Percentiles rank a stretch among this genome's conserved stretches.
phyloP scores from a whole-genome alignment of 2,329 filamentous ascomycete species.

The Colletotrichum tanaceti region DNA sequence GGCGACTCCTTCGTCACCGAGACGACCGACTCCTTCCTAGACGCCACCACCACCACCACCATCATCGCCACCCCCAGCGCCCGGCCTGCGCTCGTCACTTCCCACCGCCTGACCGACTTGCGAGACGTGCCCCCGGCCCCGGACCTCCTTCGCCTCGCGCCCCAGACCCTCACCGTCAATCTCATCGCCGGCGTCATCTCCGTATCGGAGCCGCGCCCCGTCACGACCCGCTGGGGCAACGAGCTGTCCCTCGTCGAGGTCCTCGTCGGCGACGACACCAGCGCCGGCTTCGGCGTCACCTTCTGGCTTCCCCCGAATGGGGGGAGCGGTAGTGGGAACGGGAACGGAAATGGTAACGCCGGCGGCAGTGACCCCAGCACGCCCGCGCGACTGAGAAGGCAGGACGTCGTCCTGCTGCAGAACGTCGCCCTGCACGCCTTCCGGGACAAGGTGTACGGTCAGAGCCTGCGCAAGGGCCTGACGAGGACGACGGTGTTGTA shows the following conservation, averaged over 20 bases:
- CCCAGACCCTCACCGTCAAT: slow-evolving; percentile 85
- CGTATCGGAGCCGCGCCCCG: slow-evolving; percentile 72
- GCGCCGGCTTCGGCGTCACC: slow-evolving; percentile 81
- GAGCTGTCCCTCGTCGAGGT: slow-evolving; percentile 78
- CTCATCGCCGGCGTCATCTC: slow-evolving; percentile 84
- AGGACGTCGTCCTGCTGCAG: slow-evolving; percentile 82
- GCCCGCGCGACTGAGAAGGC: slow-evolving; percentile 63
- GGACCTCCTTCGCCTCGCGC: slow-evolving; percentile 74
- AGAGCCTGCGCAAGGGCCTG: slow-evolving; percentile 78
- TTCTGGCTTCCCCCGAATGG: slow-evolving; percentile 76
- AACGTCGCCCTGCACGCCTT: slow-evolving; percentile 85
- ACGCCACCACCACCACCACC: slow-evolving; percentile 39
- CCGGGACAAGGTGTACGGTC: slow-evolving; percentile 81
- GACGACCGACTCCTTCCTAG: slow-evolving; percentile 46
- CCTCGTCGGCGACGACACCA: slow-evolving; percentile 86
- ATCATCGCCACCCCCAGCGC: slow-evolving; percentile 34
- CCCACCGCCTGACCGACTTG: slow-evolving; percentile 69
- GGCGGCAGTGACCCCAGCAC: not conserved
- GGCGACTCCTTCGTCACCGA: slow-evolving; percentile 54
- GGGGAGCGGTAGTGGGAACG: slow-evolving; percentile 27
- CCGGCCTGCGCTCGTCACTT: slow-evolving; percentile 46
- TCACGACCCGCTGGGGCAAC: slow-evolving; percentile 74
- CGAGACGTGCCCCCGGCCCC: slow-evolving; percentile 75
- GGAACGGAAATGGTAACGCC: slow-evolving; percentile 46
- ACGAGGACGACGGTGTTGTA: slow-evolving; percentile 77